Evolutionary conservation across 176 grass and related monocot genomes (phyloP), one percentile per base, ranked within the genome.

Genomic region (Puya raimondii): DNA sequence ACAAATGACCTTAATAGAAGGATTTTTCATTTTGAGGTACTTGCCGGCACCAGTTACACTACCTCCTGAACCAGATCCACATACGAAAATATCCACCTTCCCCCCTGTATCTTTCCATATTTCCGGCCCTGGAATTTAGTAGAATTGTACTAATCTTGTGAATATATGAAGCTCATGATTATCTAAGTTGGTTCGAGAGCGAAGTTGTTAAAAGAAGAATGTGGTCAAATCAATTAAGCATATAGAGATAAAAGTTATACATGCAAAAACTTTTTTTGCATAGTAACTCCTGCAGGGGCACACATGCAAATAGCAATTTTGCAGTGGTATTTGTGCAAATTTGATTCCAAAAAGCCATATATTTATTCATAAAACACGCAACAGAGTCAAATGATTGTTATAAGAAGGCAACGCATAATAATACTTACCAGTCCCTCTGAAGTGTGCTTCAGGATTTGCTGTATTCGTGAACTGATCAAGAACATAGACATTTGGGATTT

Each of bases 81-180:
- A 72, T 15, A 96, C 74, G 81, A 96, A 91, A 65, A 89, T 89
- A 33, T 91, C 88, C 54, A 96, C 85, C 86, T 91, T 92, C 29
- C 88, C 86, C 76, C 74, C 84, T 59, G 88, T 89, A 49, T 96
- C 92, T 75, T 80, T 89, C 92, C 92, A 96, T 83, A 96, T 91
- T 65, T 91, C 92, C 53, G 88, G 88, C 7, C 92, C 92, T 96
- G 66, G 22, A 53, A 76, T 63, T 42, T 42, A 42, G 33, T 42
- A 42, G 4, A 42, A 42, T 42, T 42, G 33, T 42, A 42, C 33
- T 42, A 42, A 42, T 42, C 33, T 42, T 42, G 33, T 42, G 33
- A 42, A 42, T 42, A 42, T 42, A 1, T 7, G 4, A 42, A 42
- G 33, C 4, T 42, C 33, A 42, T 42, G 5, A 42, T 42, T 42